These are phyloP conservation scores for Naematelia aurantialba DNA, from an alignment of 768 basidiomycete genomes.

Conservation along the genomic window DNA sequence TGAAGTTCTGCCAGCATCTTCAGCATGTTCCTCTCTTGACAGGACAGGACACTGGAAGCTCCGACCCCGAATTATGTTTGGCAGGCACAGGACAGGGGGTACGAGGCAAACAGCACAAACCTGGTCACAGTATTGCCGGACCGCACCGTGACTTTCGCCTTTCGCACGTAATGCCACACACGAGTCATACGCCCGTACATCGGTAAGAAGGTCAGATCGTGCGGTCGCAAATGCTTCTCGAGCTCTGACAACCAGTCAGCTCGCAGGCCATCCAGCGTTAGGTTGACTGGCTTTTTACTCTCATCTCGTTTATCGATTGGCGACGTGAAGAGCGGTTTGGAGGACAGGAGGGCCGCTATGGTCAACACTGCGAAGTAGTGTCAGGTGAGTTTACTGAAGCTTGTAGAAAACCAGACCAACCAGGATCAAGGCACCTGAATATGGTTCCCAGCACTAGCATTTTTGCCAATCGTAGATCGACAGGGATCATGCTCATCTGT, in stretches of 20 bases:
- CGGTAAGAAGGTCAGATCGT: constrained; percentile 81
- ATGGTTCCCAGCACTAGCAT: constrained; percentile 83
- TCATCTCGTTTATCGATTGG: constrained; percentile 82
- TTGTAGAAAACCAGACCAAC: constrained; percentile 7
- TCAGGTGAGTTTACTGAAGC: neutral
- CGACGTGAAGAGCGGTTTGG: constrained; percentile 77
- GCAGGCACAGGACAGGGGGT: too few relatives aligned
- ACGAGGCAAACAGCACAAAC: too few relatives aligned
- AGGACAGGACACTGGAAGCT: neutral
- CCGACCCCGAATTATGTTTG: neutral
- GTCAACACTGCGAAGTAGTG: constrained; percentile 58
- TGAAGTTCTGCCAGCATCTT: constrained; percentile 70
- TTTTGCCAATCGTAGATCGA: constrained; percentile 86
- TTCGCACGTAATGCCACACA: constrained; percentile 54
- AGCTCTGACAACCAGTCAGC: constrained; percentile 57
- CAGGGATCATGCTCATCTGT: constrained; percentile 62
- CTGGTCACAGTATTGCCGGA: constrained; percentile 68
- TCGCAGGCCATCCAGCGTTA: neutral
- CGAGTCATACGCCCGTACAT: constrained; percentile 66
- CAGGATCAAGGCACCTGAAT: constrained; percentile 74
- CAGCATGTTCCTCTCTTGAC: neutral
- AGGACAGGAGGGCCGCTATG: constrained; percentile 75
- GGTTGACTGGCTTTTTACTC: constrained; percentile 59
- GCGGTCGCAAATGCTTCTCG: constrained; percentile 64
- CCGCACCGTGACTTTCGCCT: constrained; percentile 56